Base-by-base conservation (phyloP, 768 basidiomycete genomes). In the Pleurotus tuoliensis region DNA sequence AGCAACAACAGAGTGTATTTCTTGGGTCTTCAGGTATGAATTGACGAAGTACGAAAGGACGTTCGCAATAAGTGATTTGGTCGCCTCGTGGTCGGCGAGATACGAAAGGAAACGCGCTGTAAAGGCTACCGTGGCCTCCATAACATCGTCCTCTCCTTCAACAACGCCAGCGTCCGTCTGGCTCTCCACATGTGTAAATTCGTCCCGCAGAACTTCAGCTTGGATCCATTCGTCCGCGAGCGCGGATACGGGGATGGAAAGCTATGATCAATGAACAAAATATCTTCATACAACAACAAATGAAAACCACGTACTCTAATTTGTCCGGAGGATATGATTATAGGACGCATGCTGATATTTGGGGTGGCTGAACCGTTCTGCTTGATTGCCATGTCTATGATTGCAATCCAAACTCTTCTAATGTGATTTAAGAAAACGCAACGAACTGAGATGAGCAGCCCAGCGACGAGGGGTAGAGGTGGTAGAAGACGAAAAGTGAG, bases 121-220 rank as follows among this genome's bases (percentile, higher is more conserved):
- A 58, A 98, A 80, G 72, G 92, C 84, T 68, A 90, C 79, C 57
- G 83, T 80, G 63, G 87, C 84, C 69, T 92, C 86, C 59, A 72
- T 73, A 58, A 77, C 70, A 58, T 80, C 71, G 59, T 80, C 74
- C 58, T 84, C 84, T 59, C 77, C 66, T 62, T 84, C 75, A 53
- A 79, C 74, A 55, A 74, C 76, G 67, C 83, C 83, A 61, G 79
- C 75, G 69, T 87, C 81, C 69, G 80, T 61, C 69, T 77, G 79
- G 30, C 76, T 76, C 67, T 84, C 82, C 55, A 79, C 70, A 70
- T 92, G 83, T 56, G 79, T 72, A 69, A 96, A 98, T 58, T 94
- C 91, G 66, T 97, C 94, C 65, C 90, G 80, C 56, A 96, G 83
- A 66, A 94, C 85, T 74, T 96, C 94, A 51, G 94, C 94, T 54